A percentile compares a stretch with the other conserved stretches of the same genome.
These are phyloP conservation scores for Suillus subluteus DNA, from an alignment of 768 basidiomycete genomes.

Conservation along the genomic window DNA sequence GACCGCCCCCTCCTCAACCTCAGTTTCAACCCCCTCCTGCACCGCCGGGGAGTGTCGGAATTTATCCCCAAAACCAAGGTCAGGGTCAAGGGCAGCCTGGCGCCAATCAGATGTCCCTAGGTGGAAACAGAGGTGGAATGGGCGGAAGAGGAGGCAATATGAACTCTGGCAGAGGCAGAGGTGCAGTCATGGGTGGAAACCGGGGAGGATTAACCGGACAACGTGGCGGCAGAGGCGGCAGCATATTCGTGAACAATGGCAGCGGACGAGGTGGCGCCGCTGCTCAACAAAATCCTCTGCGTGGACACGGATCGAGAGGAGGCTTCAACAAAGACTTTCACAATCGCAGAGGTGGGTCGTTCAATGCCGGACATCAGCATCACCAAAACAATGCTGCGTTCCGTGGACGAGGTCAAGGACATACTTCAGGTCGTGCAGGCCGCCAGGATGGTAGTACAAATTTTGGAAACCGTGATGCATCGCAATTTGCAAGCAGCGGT, in stretches of 20 bases:
- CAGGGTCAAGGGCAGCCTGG: slow-evolving; percentile 44
- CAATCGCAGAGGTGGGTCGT: slow-evolving; percentile 68
- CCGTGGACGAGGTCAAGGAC: slow-evolving; percentile 67
- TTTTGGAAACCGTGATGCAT: slow-evolving; percentile 56
- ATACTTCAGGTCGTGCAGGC: slow-evolving; percentile 42
- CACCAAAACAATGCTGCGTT: slow-evolving; percentile 46
- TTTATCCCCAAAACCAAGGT: slow-evolving; percentile 32
- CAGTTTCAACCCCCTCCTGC: slow-evolving; percentile 50
- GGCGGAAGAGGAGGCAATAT: slow-evolving; percentile 46
- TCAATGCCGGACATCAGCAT: slow-evolving; percentile 49
- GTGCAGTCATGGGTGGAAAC: slow-evolving; percentile 49
- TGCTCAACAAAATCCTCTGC: slow-evolving; percentile 50
- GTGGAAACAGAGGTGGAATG: slow-evolving; percentile 50
- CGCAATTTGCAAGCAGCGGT: slow-evolving; percentile 52
- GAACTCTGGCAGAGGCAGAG: slow-evolving; percentile 43
- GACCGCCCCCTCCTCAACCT: slow-evolving; percentile 53
- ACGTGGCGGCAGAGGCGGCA: slow-evolving; percentile 43
- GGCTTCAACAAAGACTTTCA: slow-evolving; percentile 70
- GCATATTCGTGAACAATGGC: slow-evolving; percentile 36
- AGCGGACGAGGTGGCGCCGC: slow-evolving; percentile 46
- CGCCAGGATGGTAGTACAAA: slow-evolving; percentile 40
- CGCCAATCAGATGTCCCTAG: slow-evolving; percentile 43
- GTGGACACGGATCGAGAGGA: slow-evolving; percentile 67
- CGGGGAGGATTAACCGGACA: slow-evolving; percentile 50
- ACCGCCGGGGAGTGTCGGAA: slow-evolving; percentile 26